Percentiles rank a stretch among this genome's conserved stretches.
Conservation (phyloP, 768 basidiomycete genomes). For the Rhodotorula babjevae region DNA sequence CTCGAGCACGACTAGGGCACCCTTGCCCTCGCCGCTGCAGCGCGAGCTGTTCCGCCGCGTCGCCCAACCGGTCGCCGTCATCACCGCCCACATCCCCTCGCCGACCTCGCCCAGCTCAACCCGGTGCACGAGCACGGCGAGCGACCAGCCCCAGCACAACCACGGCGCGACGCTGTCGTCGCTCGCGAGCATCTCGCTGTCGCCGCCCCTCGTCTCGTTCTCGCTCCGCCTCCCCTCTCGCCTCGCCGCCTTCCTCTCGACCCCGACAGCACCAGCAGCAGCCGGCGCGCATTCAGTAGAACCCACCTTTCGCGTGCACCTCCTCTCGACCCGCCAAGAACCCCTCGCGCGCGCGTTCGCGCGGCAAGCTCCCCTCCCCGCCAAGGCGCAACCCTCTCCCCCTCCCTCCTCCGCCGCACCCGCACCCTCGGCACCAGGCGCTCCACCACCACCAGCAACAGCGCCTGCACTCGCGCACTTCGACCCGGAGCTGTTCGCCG, state of each 20-base stretch:
- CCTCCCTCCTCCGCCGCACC: conserved; percentile 45
- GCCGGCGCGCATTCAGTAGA: conserved; percentile 15
- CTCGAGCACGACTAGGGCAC: not conserved
- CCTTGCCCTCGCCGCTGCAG: conserved; percentile 24
- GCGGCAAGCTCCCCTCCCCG: conserved; percentile 49
- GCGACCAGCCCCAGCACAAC: conserved; percentile 46
- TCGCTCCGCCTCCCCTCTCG: conserved; percentile 83
- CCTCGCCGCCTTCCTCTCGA: conserved; percentile 57
- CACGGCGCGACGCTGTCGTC: conserved; percentile 94
- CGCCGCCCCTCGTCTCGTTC: conserved; percentile 85
- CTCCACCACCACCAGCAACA: not conserved
- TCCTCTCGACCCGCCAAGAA: conserved; percentile 67
- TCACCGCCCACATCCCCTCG: conserved; percentile 62
- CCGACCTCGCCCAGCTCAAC: not conserved
- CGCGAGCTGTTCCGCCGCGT: conserved; percentile 48
- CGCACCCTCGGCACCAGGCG: conserved; percentile 52
- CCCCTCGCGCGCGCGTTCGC: conserved; percentile 66
- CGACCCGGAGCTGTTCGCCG: conserved; percentile 51
- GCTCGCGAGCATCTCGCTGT: conserved; percentile 83
- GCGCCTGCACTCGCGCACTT: conserved; percentile 49
- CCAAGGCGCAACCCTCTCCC: conserved; percentile 45
- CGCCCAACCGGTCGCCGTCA: conserved; percentile 79
- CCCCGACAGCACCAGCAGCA: conserved; percentile 49
- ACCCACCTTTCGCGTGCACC: conserved; percentile 62
- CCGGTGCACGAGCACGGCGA: conserved; percentile 30